Evolutionary conservation across 495 filamentous ascomycete species (phyloP), one percentile per base, ranked within the genome.

Genomic region (Penicillium verhagenii): DNA sequence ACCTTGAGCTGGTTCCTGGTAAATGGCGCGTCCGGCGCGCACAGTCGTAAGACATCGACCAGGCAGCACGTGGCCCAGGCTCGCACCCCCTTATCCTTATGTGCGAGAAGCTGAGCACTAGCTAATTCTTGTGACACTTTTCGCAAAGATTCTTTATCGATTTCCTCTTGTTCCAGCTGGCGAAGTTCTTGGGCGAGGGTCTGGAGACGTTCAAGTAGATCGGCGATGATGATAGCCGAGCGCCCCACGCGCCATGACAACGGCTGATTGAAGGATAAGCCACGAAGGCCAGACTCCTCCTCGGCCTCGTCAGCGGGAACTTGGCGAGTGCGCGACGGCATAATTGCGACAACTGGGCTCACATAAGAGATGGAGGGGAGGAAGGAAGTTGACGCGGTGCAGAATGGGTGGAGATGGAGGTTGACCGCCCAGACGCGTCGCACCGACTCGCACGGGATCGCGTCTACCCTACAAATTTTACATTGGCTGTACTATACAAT

Each of bases 21-120:
- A 72, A 95, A 97, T 10, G 94, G 94, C 70, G 94, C 94, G 82
- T 97, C 86, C 4, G 94, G 94, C 26, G 94, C 94, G 75, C 92
- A 96, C 24, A 99, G 78, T 61, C 90, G 84, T 69, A 99, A 82
- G 51, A 99, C 90, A 68, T 99, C 95, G 38, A 96, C 92, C 60
- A 97, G 77, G 67, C 92, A 97, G 66, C 89, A 89, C 11, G 90
- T 86, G 37, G 88, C 84, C 78, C 86, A 96, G 16, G 95, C 94
- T 57, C 87, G 84, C 21, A 99, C 92, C 11, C 94, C 94, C 52
- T 84, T 87, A 67, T 99, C 95, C 73, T 95, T 96, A 69, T 99
- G 95, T 42, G 74, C 80, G 25, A 97, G 72, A 16, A 99, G 77
- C 59, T 93, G 89, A 40, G 85, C 87, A 29, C 84, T 86, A 7